A percentile compares a stretch with the other conserved stretches of the same genome.
Conservation (phyloP, 352 stramenopile species). For the Phytophthora citricola region DNA sequence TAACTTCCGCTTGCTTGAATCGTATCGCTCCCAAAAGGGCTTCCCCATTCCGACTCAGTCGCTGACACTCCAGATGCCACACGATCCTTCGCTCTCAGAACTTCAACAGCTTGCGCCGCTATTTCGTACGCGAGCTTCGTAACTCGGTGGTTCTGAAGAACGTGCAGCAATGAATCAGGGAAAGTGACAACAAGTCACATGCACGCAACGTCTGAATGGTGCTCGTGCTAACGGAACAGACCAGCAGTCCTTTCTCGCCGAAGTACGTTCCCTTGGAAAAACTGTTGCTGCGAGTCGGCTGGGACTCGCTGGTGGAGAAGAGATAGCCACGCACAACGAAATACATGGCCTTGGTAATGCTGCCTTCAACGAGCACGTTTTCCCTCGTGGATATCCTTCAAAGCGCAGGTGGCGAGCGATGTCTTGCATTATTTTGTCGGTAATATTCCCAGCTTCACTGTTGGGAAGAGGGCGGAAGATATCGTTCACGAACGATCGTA, state of each 20-base stretch:
- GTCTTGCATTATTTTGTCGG: slow-evolving; percentile 42
- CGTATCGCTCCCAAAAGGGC: slow-evolving; percentile 43
- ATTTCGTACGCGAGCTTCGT: slow-evolving; percentile 56
- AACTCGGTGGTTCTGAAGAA: slow-evolving; percentile 51
- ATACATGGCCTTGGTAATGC: slow-evolving; percentile 72
- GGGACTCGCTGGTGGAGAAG: slow-evolving; percentile 38
- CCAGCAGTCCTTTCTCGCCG: slow-evolving; percentile 60
- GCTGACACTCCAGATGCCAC: slow-evolving; percentile 15
- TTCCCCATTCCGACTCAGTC: slow-evolving; percentile 51
- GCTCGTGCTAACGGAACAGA: slow-evolving; percentile 54
- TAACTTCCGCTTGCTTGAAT: slow-evolving; percentile 33
- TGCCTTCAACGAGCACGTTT: slow-evolving; percentile 67
- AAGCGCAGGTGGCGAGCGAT: slow-evolving; percentile 60
- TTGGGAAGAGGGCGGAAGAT: slow-evolving; percentile 53
- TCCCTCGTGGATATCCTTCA: slow-evolving; percentile 71
- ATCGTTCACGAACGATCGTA: slow-evolving; percentile 46
- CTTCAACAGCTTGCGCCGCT: slow-evolving; percentile 32
- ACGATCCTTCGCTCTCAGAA: slow-evolving; percentile 21
- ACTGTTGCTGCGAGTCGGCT: slow-evolving; percentile 28
- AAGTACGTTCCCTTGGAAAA: slow-evolving; percentile 69
- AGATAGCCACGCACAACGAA: slow-evolving; percentile 68
- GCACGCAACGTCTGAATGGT: slow-evolving; percentile 59
- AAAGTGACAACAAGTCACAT: slow-evolving; percentile 66
- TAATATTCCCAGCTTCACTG: slow-evolving; percentile 23
- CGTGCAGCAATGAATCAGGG: slow-evolving; percentile 44